A percentile compares a stretch with the other conserved stretches of the same genome.
Evolutionary conservation across 352 stramenopile genomes (phyloP).

Genomic region (Phytophthora hybrid): DNA sequence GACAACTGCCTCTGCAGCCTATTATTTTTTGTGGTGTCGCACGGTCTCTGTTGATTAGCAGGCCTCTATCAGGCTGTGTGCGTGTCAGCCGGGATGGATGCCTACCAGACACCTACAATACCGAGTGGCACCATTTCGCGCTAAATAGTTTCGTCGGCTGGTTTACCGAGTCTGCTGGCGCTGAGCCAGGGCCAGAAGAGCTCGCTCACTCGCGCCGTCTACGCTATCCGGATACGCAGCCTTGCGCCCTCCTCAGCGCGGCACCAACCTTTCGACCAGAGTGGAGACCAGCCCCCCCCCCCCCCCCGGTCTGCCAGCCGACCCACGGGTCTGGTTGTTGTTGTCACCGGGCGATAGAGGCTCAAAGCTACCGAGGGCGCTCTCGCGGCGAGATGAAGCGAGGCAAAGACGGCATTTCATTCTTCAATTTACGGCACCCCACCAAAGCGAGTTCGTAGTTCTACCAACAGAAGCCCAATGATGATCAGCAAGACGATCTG

Average conservation of each 20-base stretch:
- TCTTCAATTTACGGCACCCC: neutral
- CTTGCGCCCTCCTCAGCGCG: neutral
- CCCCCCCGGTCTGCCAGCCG: neutral
- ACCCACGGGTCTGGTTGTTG: neutral
- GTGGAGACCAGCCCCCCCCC: neutral
- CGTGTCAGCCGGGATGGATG: neutral
- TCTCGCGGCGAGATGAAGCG: neutral
- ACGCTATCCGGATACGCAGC: neutral
- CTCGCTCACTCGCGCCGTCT: neutral
- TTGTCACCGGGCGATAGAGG: neutral
- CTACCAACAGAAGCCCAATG: neutral
- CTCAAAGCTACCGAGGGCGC: neutral
- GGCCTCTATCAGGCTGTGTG: too few species aligned
- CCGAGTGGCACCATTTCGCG: too few species aligned
- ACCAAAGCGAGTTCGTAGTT: neutral
- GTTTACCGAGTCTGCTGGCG: too few species aligned
- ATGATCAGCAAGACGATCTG: constrained; percentile 22
- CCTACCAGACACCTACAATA: too few species aligned
- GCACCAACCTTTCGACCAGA: neutral
- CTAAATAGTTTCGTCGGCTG: too few species aligned
- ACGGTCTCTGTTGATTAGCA: too few species aligned
- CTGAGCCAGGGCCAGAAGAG: neutral
- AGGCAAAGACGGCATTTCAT: neutral
- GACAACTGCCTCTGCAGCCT: too few species aligned
- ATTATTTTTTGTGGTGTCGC: too few species aligned